A percentile compares a stretch with the other conserved stretches of the same genome.
phyloP scores from a whole-genome alignment of 2,329 filamentous ascomycete species.

The Herpotrichia juniperi region DNA sequence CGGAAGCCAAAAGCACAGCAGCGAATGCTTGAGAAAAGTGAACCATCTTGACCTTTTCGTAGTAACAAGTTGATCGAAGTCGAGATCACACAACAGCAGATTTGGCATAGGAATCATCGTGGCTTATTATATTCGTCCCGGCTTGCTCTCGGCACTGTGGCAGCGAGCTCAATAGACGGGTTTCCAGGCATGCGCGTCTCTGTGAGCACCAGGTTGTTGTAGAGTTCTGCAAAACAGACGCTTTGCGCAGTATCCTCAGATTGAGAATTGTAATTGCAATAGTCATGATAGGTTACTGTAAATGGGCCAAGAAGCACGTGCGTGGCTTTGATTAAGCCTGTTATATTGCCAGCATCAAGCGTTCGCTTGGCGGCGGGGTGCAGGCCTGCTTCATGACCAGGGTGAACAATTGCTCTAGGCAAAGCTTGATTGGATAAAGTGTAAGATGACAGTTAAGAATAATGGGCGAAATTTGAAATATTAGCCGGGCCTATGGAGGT shows the following conservation, averaged over 20 bases:
- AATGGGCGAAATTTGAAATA: conserved; percentile 12
- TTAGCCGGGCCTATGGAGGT: conserved; percentile 24
- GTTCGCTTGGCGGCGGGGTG: conserved; percentile 28
- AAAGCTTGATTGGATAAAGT: conserved; percentile 22
- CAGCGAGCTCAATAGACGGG: conserved; percentile 18
- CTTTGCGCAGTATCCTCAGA: conserved; percentile 20
- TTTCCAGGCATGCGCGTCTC: conserved; percentile 6
- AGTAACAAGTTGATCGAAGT: neutral
- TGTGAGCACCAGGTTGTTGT: conserved; percentile 6
- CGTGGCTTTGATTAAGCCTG: conserved; percentile 24
- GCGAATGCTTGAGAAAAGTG: conserved; percentile 31
- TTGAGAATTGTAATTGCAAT: conserved; percentile 22
- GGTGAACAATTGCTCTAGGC: conserved; percentile 7
- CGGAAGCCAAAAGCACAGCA: conserved; percentile 30
- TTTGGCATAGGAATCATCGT: conserved; percentile 1
- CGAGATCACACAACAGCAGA: neutral
- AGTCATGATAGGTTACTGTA: conserved; percentile 24
- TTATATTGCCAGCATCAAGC: conserved; percentile 16
- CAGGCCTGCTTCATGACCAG: conserved; percentile 8
- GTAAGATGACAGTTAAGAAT: conserved; percentile 7
- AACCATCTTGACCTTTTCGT: conserved; percentile 30
- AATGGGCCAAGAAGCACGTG: conserved; percentile 20
- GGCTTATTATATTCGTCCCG: conserved; percentile 29
- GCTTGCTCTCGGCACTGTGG: conserved; percentile 13
- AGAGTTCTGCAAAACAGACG: conserved; percentile 6